Evolutionary conservation across 441 rosid species (phyloP).

Genomic region (Pelargonium citronellum): DNA sequence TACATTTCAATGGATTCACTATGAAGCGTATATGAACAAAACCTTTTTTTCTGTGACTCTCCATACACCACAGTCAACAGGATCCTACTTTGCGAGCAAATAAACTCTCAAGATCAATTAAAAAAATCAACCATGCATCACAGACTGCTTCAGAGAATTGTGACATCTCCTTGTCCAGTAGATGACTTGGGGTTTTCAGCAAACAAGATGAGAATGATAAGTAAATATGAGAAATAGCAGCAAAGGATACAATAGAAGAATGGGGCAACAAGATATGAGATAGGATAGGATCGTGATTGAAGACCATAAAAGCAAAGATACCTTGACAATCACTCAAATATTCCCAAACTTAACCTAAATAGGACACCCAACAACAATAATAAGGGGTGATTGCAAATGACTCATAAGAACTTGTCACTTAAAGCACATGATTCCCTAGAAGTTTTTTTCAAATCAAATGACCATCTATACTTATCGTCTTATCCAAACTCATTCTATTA

Average conservation of each 20-base stretch:
- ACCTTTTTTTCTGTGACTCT: background rate
- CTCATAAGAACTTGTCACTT: too few relatives aligned
- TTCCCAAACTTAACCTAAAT: constrained; percentile 1
- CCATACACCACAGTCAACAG: background rate
- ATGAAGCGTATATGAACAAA: background rate
- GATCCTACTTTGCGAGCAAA: background rate
- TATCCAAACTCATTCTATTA: too few relatives aligned
- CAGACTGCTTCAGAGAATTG: background rate
- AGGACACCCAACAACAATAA: background rate
- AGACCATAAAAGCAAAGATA: background rate
- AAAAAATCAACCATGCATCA: background rate
- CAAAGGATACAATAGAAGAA: background rate
- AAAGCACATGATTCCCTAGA: too few relatives aligned
- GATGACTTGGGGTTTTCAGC: background rate
- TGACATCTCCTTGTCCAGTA: background rate
- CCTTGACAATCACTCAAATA: background rate
- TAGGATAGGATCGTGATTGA: background rate
- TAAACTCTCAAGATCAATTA: too few relatives aligned
- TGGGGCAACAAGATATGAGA: background rate
- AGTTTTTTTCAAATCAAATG: too few relatives aligned
- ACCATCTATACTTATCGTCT: too few relatives aligned
- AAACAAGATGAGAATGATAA: background rate
- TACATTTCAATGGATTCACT: background rate
- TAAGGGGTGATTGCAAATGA: too few relatives aligned
- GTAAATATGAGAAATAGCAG: background rate